Percentiles rank a stretch among this genome's conserved stretches.
Conservation (phyloP, 176 grass and related monocot genomes). For the Lolium multiflorum region DNA sequence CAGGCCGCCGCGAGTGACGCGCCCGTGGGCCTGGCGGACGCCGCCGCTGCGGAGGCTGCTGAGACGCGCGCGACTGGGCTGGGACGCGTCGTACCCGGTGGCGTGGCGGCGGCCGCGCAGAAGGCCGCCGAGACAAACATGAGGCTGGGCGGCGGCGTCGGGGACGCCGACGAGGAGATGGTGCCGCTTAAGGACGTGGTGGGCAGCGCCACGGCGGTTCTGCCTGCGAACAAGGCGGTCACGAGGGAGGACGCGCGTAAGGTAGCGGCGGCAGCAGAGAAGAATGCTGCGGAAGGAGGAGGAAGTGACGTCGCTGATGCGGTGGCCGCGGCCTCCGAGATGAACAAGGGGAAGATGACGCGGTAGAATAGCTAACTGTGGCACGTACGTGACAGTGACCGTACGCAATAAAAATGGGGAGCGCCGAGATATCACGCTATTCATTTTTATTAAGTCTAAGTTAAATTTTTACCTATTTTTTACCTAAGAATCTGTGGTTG, state of each 20-base stretch:
- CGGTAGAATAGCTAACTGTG: background rate
- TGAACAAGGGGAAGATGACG: conserved; percentile 44
- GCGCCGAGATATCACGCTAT: no score
- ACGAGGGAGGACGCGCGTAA: conserved; percentile 50
- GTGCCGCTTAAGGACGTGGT: conserved; percentile 43
- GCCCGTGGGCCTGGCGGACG: conserved; percentile 20
- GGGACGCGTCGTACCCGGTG: conserved; percentile 11
- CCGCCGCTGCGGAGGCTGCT: conserved; percentile 44
- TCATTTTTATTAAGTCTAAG: no score
- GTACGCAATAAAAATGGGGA: no score
- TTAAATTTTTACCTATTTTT: no score
- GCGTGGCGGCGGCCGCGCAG: conserved; percentile 47
- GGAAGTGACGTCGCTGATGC: conserved; percentile 11
- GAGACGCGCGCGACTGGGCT: conserved; percentile 52
- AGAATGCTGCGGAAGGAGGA: background rate
- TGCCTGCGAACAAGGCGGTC: no score
- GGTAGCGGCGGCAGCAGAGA: conserved; percentile 26
- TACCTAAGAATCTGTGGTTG: no score
- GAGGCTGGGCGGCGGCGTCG: background rate
- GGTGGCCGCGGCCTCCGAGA: conserved; percentile 48
- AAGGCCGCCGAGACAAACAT: conserved; percentile 35
- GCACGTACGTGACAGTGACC: no score
- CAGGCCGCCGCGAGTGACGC: conserved; percentile 25
- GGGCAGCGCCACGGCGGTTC: no score
- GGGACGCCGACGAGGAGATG: background rate